Conservation (phyloP, 2,329 filamentous ascomycete genomes). For the Incumbomyces delicatus region DNA sequence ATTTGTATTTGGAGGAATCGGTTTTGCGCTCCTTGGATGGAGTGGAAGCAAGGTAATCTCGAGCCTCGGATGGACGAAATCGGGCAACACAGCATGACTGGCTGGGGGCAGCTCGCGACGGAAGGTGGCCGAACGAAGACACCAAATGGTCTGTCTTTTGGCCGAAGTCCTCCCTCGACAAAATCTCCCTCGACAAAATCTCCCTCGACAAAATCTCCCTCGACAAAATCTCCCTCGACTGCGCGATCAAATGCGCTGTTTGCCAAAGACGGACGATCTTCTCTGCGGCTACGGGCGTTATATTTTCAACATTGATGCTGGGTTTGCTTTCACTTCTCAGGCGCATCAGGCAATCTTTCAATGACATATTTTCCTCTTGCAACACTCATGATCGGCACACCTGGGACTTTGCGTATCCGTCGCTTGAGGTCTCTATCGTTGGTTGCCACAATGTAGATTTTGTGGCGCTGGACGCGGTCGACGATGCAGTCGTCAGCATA, state of each 20-base stretch:
- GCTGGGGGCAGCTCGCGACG: no score
- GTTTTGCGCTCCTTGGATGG: conserved; percentile 23
- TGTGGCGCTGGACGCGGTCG: conserved; percentile 60
- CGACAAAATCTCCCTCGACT: no score
- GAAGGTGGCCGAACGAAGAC: no score
- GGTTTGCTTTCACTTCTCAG: conserved; percentile 44
- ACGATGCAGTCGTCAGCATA: conserved; percentile 83
- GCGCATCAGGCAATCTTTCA: conserved; percentile 78
- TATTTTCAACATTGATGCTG: no score
- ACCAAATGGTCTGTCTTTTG: no score
- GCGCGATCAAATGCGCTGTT: not conserved
- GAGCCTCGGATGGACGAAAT: no score
- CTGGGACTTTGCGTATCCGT: conserved; percentile 71
- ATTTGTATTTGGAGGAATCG: conserved; percentile 27
- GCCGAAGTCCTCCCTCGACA: no score
- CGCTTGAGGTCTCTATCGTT: conserved; percentile 67
- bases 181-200: no score
- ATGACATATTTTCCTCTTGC: conserved; percentile 88
- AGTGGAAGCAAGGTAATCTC: not conserved
- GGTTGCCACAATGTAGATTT: conserved; percentile 68
- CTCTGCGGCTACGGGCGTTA: no score
- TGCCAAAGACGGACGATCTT: not conserved
- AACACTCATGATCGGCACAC: conserved; percentile 62
- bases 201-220: no score
- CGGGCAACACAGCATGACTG: no score